Percentiles rank a stretch among this genome's conserved stretches.
phyloP scores from a whole-genome alignment of 1,284 basidiomycete genomes.

The Cutaneotrichosporon spelunceum region DNA sequence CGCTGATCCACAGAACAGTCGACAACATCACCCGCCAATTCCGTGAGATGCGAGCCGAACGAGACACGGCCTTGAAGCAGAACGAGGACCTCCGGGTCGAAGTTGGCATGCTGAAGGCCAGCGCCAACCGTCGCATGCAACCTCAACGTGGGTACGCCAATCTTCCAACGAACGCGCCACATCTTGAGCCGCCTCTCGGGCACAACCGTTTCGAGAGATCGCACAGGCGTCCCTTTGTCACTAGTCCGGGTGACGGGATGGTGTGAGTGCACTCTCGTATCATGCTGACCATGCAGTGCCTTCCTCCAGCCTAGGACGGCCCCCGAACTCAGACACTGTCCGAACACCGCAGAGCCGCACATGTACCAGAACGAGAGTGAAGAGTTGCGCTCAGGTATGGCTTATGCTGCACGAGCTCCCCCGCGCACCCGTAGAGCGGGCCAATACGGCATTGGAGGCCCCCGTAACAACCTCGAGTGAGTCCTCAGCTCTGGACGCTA shows the following conservation, averaged over 20 bases:
- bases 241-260: background rate
- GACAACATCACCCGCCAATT: conserved; percentile 7
- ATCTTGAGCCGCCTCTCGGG: background rate
- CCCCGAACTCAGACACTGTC: background rate
- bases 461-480: conserved; percentile 11
- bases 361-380: background rate
- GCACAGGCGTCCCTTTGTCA: background rate
- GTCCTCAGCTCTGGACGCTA: background rate
- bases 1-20: conserved; percentile 6
- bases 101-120: background rate
- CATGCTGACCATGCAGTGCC: background rate
- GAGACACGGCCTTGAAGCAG: background rate
- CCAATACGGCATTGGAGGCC: background rate
- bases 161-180: background rate
- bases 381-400: background rate
- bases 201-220: background rate
- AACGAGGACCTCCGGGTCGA: background rate
- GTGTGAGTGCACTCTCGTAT: background rate
- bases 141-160: background rate
- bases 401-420: background rate
- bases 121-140: background rate
- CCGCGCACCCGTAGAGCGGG: background rate
- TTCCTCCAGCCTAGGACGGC: background rate
- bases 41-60: conserved; percentile 9
- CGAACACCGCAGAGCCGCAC: background rate